Evolutionary conservation across 768 basidiomycete species (phyloP), one percentile per base, ranked within the genome.

Genomic region (Lentinula edodes): DNA sequence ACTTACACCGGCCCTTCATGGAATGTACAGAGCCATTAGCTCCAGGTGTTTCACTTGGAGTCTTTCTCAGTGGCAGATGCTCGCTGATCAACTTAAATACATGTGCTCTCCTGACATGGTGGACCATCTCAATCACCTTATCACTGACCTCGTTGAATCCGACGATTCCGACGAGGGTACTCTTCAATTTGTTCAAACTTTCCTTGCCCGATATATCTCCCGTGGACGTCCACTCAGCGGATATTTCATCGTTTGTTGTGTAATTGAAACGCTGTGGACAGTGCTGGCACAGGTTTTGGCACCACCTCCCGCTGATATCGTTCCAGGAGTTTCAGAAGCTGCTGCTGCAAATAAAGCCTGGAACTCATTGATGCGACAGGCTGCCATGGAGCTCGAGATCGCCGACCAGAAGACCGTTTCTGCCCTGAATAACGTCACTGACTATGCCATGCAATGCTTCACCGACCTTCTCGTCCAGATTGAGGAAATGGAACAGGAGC

Each of bases 211-310:
- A 58, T 98, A 91, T 72, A 83, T 90, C 16, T 77, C 83, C 8
- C 82, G 82, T 60, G 90, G 88, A 8, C 82, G 93, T 6, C 93
- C 93, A 12, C 76, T 95, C 15, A 92, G 87, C 58, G 91, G 93
- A 9, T 92, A 93, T 69, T 94, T 95, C 66, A 81, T 91, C 59
- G 85, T 93, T n/a, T 95, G 93, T 72, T 94, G 93, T 68, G 85
- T 91, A 51, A 83, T 91, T 66, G 91, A 94, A 71, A 87, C 86
- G 45, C 83, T 90, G 67, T 93, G 91, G 88, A 93, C 91, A 5
- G 79, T 91, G 18, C 82, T 95, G 23, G 87, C 91, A 3, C 92
- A 93, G 71, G 84, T 82, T 7, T 73, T 83, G 20, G 77, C 79
- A 2, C 71, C 77, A 63, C 70, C 76, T 50, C 67, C 69, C 20